Evolutionary conservation across 306 rosid genomes (phyloP).

Genomic region (Vigna unguiculata): DNA sequence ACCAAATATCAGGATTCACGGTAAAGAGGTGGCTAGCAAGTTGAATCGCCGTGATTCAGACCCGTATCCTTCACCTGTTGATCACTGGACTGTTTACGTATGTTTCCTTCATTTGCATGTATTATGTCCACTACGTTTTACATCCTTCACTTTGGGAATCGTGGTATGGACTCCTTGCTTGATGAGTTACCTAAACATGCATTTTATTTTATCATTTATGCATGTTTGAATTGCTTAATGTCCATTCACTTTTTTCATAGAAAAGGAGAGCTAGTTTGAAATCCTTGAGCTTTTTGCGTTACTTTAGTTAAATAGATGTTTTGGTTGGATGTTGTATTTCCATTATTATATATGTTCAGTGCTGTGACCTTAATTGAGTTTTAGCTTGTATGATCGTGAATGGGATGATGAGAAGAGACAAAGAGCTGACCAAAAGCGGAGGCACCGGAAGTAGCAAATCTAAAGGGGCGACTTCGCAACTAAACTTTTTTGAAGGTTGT

Average conservation of each 20-base stretch:
- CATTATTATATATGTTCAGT: neutral
- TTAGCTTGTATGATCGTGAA: conserved; percentile 83
- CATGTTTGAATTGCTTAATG: conserved; percentile 23
- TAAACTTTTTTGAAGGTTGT: conserved; percentile 18
- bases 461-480: neutral
- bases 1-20: conserved; percentile 75
- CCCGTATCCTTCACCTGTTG: conserved; percentile 64
- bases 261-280: neutral
- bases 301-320: conserved; percentile 4
- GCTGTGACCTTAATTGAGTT: conserved; percentile 60
- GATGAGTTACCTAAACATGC: neutral
- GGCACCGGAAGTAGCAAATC: conserved; percentile 77
- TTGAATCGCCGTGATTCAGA: conserved; percentile 89
- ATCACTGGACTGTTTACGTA: conserved; percentile 4
- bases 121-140: neutral
- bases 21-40: conserved; percentile 82
- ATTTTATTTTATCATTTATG: conserved; percentile 9
- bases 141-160: conserved; percentile 18
- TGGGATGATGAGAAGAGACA: conserved; percentile 98
- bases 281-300: neutral
- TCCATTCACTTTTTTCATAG: conserved; percentile 28
- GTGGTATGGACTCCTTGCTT: neutral
- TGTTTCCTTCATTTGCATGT: conserved; percentile 13
- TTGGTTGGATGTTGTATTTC: conserved; percentile 25
- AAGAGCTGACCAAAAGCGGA: conserved; percentile 91